A percentile compares a stretch with the other conserved stretches of the same genome.
Conservation (phyloP, 2,329 filamentous ascomycete species). For the Dactylellina leptospora region DNA sequence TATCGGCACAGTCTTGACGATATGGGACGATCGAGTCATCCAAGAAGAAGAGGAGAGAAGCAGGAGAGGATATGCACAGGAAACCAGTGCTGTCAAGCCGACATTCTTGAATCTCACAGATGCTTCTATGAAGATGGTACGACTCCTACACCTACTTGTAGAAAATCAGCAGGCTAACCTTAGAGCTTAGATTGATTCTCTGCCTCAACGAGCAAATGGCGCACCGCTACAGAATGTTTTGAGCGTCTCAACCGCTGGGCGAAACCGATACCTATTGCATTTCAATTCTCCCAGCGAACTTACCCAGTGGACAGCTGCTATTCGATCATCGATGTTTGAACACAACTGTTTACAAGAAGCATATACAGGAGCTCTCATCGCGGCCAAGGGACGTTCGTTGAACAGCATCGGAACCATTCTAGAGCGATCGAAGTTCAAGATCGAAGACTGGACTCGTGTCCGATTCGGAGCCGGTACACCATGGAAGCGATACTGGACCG, state of each 20-base stretch:
- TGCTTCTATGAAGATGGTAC: slow-evolving; percentile 97
- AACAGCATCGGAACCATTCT: slow-evolving; percentile 93
- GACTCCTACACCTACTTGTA: slow-evolving; percentile 45
- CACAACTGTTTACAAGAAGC: slow-evolving; percentile 92
- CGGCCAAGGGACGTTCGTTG: slow-evolving; percentile 86
- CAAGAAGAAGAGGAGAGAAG: slow-evolving; percentile 72
- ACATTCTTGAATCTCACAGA: slow-evolving; percentile 97
- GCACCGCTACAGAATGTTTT: slow-evolving; percentile 92
- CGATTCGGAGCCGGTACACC: slow-evolving; percentile 94
- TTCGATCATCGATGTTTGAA: slow-evolving; percentile 92
- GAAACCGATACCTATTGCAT: slow-evolving; percentile 93
- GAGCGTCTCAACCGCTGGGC: slow-evolving; percentile 92
- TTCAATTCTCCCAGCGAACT: slow-evolving; percentile 95
- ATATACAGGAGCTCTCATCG: slow-evolving; percentile 94
- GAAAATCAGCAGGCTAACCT: neutral
- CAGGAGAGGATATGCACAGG: slow-evolving; percentile 25
- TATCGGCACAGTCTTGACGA: slow-evolving; percentile 89
- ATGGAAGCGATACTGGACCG: slow-evolving; percentile 97
- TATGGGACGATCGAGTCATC: slow-evolving; percentile 94
- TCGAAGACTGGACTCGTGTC: slow-evolving; percentile 93
- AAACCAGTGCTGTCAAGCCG: slow-evolving; percentile 69
- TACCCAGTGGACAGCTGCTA: slow-evolving; percentile 94
- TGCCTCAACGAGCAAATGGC: slow-evolving; percentile 80
- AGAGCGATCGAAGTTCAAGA: slow-evolving; percentile 77
- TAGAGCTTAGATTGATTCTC: slow-evolving; percentile 75